These are phyloP conservation scores for Rubia occidens DNA, from an alignment of 305 asterid species.

Conservation along the genomic window DNA sequence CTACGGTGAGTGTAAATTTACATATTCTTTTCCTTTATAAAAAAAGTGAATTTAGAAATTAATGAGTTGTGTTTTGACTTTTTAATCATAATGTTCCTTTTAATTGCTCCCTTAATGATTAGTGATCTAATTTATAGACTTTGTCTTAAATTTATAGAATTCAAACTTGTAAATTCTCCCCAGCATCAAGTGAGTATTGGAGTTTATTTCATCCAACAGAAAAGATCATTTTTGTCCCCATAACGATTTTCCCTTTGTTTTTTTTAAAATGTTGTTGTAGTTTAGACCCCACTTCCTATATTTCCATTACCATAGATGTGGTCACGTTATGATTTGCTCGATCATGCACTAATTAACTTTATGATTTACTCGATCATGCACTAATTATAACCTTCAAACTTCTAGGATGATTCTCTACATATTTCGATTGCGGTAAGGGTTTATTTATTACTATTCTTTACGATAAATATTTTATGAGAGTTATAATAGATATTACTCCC, in stretches of 20 bases:
- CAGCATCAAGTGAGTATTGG: not conserved
- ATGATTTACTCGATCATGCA: not conserved
- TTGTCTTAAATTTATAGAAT: not conserved
- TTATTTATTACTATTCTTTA: too few species aligned
- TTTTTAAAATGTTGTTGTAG: not conserved
- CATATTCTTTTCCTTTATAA: not conserved
- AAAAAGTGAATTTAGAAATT: too few species aligned
- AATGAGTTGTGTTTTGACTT: not conserved
- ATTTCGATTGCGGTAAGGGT: too few species aligned
- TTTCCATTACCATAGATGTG: not conserved
- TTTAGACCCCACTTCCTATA: constrained; percentile 4
- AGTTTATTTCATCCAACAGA: not conserved
- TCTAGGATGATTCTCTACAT: too few species aligned
- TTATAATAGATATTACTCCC: too few species aligned
- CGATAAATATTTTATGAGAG: too few species aligned
- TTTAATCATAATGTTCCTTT: too few species aligned
- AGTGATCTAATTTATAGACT: not conserved
- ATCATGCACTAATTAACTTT: not conserved
- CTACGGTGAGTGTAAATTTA: constrained; percentile 35
- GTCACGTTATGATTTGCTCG: not conserved
- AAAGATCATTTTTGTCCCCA: constrained; percentile 1
- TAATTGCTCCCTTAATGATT: too few species aligned
- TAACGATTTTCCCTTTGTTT: not conserved
- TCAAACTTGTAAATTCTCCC: not conserved
- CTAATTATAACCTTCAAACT: not conserved